Percentiles rank a stretch among this genome's conserved stretches.
These are phyloP conservation scores for Schizosaccharomyces versatilis DNA, from an alignment of 1,139 yeast genomes.

Conservation along the genomic window DNA sequence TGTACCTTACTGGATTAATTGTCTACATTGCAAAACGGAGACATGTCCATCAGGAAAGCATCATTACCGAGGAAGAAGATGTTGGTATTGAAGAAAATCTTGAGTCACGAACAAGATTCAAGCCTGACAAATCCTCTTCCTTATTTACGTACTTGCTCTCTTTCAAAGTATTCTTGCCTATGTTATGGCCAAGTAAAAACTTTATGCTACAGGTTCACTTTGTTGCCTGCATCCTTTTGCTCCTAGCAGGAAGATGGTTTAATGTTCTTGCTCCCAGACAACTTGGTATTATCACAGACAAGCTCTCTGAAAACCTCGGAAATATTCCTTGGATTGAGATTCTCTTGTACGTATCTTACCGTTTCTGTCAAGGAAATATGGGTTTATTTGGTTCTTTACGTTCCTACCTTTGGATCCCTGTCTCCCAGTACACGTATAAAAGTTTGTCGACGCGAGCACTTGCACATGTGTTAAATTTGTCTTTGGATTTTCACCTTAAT, in stretches of 20 bases:
- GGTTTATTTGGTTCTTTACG: conserved; percentile 77
- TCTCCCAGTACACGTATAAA: conserved; percentile 85
- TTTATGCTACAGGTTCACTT: conserved; percentile 82
- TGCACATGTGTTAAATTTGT: conserved; percentile 57
- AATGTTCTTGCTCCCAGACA: conserved; percentile 14
- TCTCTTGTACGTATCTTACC: conserved; percentile 59
- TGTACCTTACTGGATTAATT: too few relatives aligned
- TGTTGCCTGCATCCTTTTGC: conserved; percentile 31
- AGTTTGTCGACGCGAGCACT: conserved; percentile 76
- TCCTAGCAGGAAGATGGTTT: conserved; percentile 10
- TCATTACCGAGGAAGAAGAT: too few relatives aligned
- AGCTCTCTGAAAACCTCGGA: conserved; percentile 6
- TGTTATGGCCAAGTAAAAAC: conserved; percentile 68
- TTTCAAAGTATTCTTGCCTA: conserved; percentile 21
- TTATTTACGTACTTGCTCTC: not conserved
- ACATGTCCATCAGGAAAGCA: too few relatives aligned
- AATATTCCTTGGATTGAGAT: conserved; percentile 43
- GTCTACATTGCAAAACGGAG: too few relatives aligned
- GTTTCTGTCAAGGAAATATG: conserved; percentile 31
- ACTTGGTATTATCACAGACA: conserved; percentile 12
- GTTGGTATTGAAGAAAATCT: too few relatives aligned
- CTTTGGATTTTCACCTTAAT: conserved; percentile 69
- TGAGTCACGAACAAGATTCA: too few relatives aligned
- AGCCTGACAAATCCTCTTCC: too few relatives aligned
- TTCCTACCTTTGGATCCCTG: conserved; percentile 83